Base-by-base conservation (phyloP, 768 basidiomycete species). In the Phaeotremella skinneri region DNA sequence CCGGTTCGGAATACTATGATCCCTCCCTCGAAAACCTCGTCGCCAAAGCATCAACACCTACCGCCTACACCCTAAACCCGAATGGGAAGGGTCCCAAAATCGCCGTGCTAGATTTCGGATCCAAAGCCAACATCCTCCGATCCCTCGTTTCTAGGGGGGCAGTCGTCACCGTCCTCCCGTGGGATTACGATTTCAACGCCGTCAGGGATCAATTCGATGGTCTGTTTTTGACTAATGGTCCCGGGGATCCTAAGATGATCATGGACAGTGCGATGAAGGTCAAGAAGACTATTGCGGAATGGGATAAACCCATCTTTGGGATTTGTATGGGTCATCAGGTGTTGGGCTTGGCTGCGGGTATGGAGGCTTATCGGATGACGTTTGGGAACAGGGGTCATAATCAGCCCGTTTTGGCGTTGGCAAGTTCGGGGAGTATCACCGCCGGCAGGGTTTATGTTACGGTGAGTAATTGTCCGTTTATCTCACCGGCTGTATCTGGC, bases 361-460 rank as follows among this genome's bases (percentile, higher is more conserved):
- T 97, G 54, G 93, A 96, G 66, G 91, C 93, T 20, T 97, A 98
- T 78, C 84, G 96, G 45, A 99, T 99, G 96, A 91, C 87, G 9
- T 99, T 98, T 74, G 96, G 96, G n/a, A 97, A 99, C 77, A 87
- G 96, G 66, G 96, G 96, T 17, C 96, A 99, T 78, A 99, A 99
- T 76, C 96, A 99, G 76, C 96, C 96, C 29, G 96, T 99, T 13
- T 82, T 99, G 43, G 94, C 96, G 27, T 81, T 98, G 53, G 91
- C 93, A n/a, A 88, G 86, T 26, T 83, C 88, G 9, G 93, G 94
- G 2, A 91, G 89, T 25, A 92, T 98, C 81, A 90, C 85, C 75
- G 91, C 93, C 52, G 96, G 96, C 17, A 83, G 96, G 45, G 93
- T 98, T 25, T 98, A 98, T 79, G 93, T 99, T 45, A 99, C 77